phyloP scores from a whole-genome alignment of 2,329 filamentous ascomycete species.

The Penicillium sclerotiorum region DNA sequence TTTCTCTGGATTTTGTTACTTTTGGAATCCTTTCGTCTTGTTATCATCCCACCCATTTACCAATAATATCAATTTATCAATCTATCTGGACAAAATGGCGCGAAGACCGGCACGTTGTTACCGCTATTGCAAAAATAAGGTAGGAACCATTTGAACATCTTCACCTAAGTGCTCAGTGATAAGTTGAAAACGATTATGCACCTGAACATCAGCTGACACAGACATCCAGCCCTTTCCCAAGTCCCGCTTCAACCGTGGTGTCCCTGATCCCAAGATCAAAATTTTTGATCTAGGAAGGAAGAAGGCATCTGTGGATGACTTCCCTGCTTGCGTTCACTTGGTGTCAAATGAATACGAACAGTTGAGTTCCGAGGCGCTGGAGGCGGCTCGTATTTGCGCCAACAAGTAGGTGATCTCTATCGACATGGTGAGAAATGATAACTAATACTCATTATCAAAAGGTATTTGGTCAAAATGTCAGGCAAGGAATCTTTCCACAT shows the following conservation, averaged over 20 bases:
- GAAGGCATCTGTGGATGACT: conserved; percentile 10
- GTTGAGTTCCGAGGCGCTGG: conserved; percentile 6
- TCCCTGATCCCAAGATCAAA: neutral
- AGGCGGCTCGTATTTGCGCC: conserved; percentile 10
- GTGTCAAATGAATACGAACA: conserved; percentile 10
- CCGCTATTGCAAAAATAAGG: neutral
- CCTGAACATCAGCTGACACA: too few species aligned
- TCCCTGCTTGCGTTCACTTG: conserved; percentile 5
- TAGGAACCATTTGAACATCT: neutral
- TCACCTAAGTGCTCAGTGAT: too few species aligned
- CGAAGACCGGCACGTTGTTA: neutral
- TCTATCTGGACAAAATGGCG: neutral
- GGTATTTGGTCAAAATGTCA: neutral
- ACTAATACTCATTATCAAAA: neutral
- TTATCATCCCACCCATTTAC: too few species aligned
- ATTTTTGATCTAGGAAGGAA: conserved; percentile 2
- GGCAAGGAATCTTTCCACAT: neutral
- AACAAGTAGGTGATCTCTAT: neutral
- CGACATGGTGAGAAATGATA: neutral
- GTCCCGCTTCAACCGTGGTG: neutral
- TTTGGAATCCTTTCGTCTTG: too few species aligned
- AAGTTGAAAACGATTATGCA: too few species aligned
- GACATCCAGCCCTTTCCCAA: neutral
- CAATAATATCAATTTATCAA: too few species aligned
- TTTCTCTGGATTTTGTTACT: too few species aligned